Conservation (phyloP, 192 early-diverging fungal genomes). For the Umbelopsis vinacea region DNA sequence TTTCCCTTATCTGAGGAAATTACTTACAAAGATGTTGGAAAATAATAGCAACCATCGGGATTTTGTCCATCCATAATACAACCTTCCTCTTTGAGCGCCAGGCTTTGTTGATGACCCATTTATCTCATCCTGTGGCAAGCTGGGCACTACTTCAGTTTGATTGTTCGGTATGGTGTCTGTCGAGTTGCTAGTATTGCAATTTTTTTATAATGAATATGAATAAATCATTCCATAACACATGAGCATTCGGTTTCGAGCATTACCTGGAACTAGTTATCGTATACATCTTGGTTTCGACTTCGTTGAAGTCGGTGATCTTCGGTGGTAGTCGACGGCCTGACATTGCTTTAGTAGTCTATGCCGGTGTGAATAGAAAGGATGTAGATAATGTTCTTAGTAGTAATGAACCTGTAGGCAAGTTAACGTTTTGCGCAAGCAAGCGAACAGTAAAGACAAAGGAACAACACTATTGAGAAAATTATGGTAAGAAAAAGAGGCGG, state of each 20-base stretch:
- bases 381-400: too few relatives aligned
- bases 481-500: too few relatives aligned
- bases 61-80: slow-evolving; percentile 26
- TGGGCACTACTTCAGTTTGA: neutral
- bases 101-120: neutral
- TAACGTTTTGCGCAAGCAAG: too few relatives aligned
- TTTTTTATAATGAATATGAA: too few relatives aligned
- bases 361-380: too few relatives aligned
- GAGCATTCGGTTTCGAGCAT: too few relatives aligned
- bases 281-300: neutral
- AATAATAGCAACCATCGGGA: slow-evolving; percentile 18
- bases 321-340: neutral
- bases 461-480: too few relatives aligned
- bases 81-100: neutral
- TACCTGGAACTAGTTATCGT: neutral
- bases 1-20: neutral
- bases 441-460: too few relatives aligned
- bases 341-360: neutral
- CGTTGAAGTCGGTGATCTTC: neutral
- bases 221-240: neutral
- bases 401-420: too few relatives aligned
- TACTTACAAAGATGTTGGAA: slow-evolving; percentile 15
- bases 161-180: neutral
- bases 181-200: neutral
- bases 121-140: neutral